phyloP scores from a whole-genome alignment of 441 rosid species.

The Daphne laureola region DNA sequence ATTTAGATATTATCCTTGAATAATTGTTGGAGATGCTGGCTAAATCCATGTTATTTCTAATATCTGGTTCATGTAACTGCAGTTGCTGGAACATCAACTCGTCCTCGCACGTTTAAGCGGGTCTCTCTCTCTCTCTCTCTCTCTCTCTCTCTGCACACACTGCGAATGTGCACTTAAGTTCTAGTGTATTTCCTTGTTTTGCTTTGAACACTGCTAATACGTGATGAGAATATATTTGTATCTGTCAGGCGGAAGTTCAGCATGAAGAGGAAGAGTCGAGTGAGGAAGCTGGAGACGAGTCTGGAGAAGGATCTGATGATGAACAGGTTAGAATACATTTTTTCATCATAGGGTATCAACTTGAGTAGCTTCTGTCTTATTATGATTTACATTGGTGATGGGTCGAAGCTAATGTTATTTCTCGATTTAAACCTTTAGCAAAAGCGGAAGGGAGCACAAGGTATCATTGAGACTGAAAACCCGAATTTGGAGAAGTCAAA shows the following conservation, averaged over 20 bases:
- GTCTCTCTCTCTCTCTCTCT: constrained; percentile 22
- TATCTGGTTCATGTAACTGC: constrained; percentile 16
- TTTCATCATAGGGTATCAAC: background rate
- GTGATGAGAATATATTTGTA: background rate
- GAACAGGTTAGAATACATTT: background rate
- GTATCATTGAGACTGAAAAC: constrained; percentile 77
- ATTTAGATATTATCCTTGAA: too few species aligned
- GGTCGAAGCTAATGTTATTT: too few species aligned
- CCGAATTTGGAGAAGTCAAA: constrained; percentile 72
- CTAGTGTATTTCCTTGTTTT: too few species aligned
- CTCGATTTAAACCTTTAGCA: constrained; percentile 19
- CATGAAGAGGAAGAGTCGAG: constrained; percentile 40
- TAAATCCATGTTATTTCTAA: background rate
- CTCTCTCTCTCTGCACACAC: too few species aligned
- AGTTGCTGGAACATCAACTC: constrained; percentile 89
- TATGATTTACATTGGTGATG: too few species aligned
- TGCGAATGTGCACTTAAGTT: too few species aligned
- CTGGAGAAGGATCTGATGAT: constrained; percentile 15
- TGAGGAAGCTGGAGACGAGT: constrained; percentile 51
- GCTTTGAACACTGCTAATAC: too few species aligned
- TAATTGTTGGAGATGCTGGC: too few species aligned
- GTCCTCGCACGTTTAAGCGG: constrained; percentile 80
- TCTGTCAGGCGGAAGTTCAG: constrained; percentile 55
- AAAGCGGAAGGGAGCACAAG: constrained; percentile 76
- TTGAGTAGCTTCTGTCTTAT: too few species aligned